Base-by-base conservation (phyloP, 805 yeast genomes). In the Candida berthetii region DNA sequence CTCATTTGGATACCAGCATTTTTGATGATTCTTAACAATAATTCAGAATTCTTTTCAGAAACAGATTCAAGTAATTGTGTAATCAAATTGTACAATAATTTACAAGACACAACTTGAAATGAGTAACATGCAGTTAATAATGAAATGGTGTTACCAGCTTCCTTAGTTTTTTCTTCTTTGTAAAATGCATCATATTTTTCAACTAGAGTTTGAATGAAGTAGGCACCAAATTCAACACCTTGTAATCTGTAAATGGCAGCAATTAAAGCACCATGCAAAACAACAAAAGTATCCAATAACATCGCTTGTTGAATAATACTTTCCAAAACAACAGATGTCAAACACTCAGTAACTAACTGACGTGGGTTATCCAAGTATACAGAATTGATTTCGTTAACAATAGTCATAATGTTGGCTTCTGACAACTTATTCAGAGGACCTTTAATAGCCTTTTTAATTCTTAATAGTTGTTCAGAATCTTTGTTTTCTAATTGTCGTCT, bases 201-300 rank as follows among this genome's bases (percentile, higher is more conserved):
- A n/a, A 90, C 85, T 42, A 85, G 57, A 0, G 77, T 69, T 57
- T 93, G 99, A 28, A 89, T 70, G 44, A 89, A 82, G 50, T 68
- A 75, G 0, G 97, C 99, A 45, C 96, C 97, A 59, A 88, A 84
- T 47, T 88, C 96, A 31, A 81, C 77, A 17, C 99, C 98, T 50
- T 85, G 85, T 17, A 80, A 54, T 45, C 85, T 73, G 63, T 85
- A 88, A 19, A 93, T 59, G 1, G 96, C 82, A 18, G 81, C 81
- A 2, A 82, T 75, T 7, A 88, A 69, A 6, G 88, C 82, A 1
- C 96, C 84, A 59, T 91, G 90, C 27, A 86, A 69, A 45, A 84
- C 74, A 32, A 90, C 77, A 57, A 88, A 87, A 1, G 85, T 76
- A 48, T 90, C 97, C 38, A 88, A 64, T 38, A 89, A 63, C 37